Conservation (phyloP, 495 filamentous ascomycete genomes). For the Hyaloscypha hepaticicola region DNA sequence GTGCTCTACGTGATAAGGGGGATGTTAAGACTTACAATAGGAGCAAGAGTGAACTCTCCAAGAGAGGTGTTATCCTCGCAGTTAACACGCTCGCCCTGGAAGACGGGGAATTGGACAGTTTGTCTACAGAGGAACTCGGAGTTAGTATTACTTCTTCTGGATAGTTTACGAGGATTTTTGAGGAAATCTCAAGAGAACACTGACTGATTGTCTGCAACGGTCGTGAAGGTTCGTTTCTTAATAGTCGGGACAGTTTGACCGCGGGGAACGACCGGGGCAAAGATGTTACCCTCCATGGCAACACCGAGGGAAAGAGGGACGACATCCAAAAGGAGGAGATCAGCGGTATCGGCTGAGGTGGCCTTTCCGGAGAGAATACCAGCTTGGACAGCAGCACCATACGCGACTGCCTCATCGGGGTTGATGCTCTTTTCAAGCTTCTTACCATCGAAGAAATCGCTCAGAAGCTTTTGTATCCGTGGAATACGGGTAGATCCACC, state of each 20-base stretch:
- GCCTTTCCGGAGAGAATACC: constrained; percentile 98
- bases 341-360: constrained; percentile 90
- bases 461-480: constrained; percentile 96
- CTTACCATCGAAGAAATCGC: constrained; percentile 99
- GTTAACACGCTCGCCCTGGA: constrained; percentile 98
- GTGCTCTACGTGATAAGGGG: too few relatives aligned
- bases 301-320: constrained; percentile 98
- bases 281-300: constrained; percentile 99
- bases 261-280: constrained; percentile 91
- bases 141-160: not conserved
- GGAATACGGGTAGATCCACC: constrained; percentile 99
- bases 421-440: constrained; percentile 99
- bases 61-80: constrained; percentile 99
- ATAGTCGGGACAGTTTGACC: constrained; percentile 77
- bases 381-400: constrained; percentile 97
- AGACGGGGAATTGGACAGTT: constrained; percentile 97
- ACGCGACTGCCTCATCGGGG: constrained; percentile 98
- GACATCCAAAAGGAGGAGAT: constrained; percentile 95
- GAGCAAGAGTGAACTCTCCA: constrained; percentile 96
- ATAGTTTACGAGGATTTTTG: not conserved
- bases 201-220: constrained; percentile 67
- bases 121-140: constrained; percentile 67
- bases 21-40: too few relatives aligned
- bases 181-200: constrained; percentile 31
- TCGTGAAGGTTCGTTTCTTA: constrained; percentile 75